phyloP scores from a whole-genome alignment of 768 basidiomycete species.

The Xanthoconium purpureum region DNA sequence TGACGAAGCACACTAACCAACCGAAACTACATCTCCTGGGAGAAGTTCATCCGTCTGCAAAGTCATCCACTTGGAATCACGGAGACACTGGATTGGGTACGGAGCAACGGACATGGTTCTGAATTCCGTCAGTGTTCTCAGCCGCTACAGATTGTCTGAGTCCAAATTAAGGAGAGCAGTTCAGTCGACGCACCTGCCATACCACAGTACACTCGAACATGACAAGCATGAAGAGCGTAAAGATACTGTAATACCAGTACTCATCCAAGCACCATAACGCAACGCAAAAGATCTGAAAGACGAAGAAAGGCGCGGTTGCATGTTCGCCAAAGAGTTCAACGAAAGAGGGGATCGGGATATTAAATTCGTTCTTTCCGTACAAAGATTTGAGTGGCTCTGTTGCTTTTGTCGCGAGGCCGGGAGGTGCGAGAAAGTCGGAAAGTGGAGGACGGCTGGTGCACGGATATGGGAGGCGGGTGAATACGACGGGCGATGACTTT shows the following conservation, averaged over 20 bases:
- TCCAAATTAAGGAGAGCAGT: not conserved
- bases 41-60: conserved; percentile 84
- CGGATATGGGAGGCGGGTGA: conserved; percentile 85
- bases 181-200: conserved; percentile 71
- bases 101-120: conserved; percentile 94
- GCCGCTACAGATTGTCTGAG: conserved; percentile 53
- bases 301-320: conserved; percentile 98
- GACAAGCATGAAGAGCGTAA: conserved; percentile 97
- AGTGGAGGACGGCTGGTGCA: conserved; percentile 69
- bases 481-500: conserved; percentile 53
- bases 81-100: conserved; percentile 78
- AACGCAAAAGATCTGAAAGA: conserved; percentile 98
- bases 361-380: conserved; percentile 93
- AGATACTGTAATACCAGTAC: conserved; percentile 98
- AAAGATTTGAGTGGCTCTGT: conserved; percentile 55
- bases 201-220: conserved; percentile 99
- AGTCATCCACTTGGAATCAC: conserved; percentile 76
- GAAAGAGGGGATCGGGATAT: conserved; percentile 96
- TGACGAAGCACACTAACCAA: conserved; percentile 51
- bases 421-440: conserved; percentile 57
- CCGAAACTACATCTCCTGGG: conserved; percentile 85
- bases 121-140: conserved; percentile 91
- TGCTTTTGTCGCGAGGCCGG: conserved; percentile 49
- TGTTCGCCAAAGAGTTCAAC: conserved; percentile 90
- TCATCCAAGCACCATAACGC: conserved; percentile 97